Evolutionary conservation across 2,329 filamentous ascomycete genomes (phyloP).

Genomic region (Diatrype stigma): DNA sequence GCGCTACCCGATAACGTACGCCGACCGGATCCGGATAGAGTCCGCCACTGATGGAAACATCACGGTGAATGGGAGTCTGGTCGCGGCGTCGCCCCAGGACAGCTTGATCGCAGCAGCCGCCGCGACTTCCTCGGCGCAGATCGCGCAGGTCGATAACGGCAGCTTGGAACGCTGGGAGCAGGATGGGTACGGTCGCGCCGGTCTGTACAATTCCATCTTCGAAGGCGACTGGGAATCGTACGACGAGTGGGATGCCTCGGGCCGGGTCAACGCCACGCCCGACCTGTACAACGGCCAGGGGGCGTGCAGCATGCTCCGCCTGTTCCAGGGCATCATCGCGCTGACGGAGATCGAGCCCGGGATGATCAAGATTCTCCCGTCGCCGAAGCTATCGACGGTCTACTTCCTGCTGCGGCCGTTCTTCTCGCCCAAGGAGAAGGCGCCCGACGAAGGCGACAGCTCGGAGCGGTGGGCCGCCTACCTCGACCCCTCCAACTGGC

Average conservation of each 20-base stretch:
- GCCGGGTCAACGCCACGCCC: slow-evolving; percentile 48
- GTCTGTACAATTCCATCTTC: slow-evolving; percentile 52
- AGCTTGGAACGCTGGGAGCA: slow-evolving; percentile 70
- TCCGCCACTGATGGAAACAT: slow-evolving; percentile 38
- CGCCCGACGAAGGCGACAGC: slow-evolving; percentile 30
- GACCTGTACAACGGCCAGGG: slow-evolving; percentile 57
- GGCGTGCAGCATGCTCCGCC: slow-evolving; percentile 54
- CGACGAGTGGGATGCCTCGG: slow-evolving; percentile 52
- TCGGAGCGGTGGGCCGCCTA: slow-evolving; percentile 44
- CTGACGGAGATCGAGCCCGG: slow-evolving; percentile 47
- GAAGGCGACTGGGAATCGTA: slow-evolving; percentile 52
- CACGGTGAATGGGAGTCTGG: slow-evolving; percentile 23
- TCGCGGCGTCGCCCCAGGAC: slow-evolving; percentile 23
- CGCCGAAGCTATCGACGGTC: slow-evolving; percentile 43
- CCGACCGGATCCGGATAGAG: slow-evolving; percentile 65
- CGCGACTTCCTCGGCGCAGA: slow-evolving; percentile 42
- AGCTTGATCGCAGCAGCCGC: slow-evolving; percentile 26
- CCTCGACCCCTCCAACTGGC: slow-evolving; percentile 38
- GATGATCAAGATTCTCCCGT: slow-evolving; percentile 43
- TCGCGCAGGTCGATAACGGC: slow-evolving; percentile 68
- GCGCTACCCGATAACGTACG: slow-evolving; percentile 61
- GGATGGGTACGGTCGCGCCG: slow-evolving; percentile 59
- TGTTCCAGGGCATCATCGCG: slow-evolving; percentile 55
- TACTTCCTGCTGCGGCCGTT: slow-evolving; percentile 50
- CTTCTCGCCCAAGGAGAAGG: slow-evolving; percentile 42